Evolutionary conservation across 768 basidiomycete species (phyloP).

Genomic region (Gautieria morchelliformis): DNA sequence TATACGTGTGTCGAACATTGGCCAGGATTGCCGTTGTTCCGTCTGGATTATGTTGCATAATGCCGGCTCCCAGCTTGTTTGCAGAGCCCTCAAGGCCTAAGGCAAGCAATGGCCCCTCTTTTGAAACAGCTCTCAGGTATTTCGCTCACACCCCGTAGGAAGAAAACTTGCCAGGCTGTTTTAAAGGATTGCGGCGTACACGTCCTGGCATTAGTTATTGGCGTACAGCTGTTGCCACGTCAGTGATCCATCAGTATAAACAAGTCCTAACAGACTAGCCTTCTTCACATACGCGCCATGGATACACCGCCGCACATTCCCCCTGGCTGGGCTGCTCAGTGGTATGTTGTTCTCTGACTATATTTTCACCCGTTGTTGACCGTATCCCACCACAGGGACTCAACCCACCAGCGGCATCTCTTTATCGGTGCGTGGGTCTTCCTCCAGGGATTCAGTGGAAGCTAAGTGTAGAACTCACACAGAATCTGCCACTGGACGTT

Average conservation of each 20-base stretch:
- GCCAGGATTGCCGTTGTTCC: slow-evolving; percentile 72
- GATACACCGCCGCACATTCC: slow-evolving; percentile 57
- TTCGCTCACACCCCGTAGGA: background rate
- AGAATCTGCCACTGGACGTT: slow-evolving; percentile 78
- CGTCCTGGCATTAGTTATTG: background rate
- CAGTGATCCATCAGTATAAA: slow-evolving; percentile 3
- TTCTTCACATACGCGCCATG: slow-evolving; percentile 21
- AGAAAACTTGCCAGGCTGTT: background rate
- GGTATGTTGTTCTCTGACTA: slow-evolving; percentile 38
- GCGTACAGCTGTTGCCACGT: background rate
- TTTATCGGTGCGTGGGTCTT: slow-evolving; percentile 58
- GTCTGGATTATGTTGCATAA: slow-evolving; percentile 75
- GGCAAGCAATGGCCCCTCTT: slow-evolving; percentile 70
- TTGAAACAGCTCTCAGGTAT: background rate
- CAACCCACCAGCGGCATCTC: slow-evolving; percentile 68
- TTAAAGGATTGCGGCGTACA: background rate
- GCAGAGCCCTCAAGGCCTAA: slow-evolving; percentile 96
- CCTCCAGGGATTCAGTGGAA: background rate
- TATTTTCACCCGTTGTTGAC: slow-evolving; percentile 10
- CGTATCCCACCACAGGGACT: slow-evolving; percentile 49
- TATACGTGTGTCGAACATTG: slow-evolving; percentile 96
- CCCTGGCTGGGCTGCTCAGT: slow-evolving; percentile 89
- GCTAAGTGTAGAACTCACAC: slow-evolving; percentile 12
- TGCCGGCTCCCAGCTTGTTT: slow-evolving; percentile 92
- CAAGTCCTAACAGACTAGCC: slow-evolving; percentile 1